Percentiles rank a stretch among this genome's conserved stretches.
These are phyloP conservation scores for Cephaloascus albidus DNA, from an alignment of 805 yeast species.

Conservation along the genomic window DNA sequence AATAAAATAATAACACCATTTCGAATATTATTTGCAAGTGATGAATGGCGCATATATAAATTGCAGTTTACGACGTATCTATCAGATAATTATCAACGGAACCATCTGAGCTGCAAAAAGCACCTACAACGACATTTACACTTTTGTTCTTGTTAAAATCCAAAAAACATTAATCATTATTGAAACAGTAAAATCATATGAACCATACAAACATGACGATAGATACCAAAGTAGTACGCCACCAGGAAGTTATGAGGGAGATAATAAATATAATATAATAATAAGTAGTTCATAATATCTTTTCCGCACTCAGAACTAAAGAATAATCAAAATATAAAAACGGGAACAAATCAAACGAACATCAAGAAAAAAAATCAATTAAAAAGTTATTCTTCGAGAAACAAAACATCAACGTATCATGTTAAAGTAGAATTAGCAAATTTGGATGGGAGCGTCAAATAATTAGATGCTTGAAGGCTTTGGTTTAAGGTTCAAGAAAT, in stretches of 20 bases:
- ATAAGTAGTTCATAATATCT: neutral
- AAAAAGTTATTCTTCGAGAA: too few species aligned
- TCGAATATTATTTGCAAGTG: too few species aligned
- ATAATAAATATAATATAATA: too few species aligned
- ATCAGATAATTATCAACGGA: too few species aligned
- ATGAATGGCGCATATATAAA: too few species aligned
- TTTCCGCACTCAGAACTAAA: neutral
- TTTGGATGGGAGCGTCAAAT: neutral
- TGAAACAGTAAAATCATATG: neutral
- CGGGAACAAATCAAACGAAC: neutral
- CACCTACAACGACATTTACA: too few species aligned
- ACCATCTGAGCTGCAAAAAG: too few species aligned
- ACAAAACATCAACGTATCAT: too few species aligned
- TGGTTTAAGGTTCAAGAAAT: conserved; percentile 66
- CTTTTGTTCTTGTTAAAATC: neutral
- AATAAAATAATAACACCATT: too few species aligned
- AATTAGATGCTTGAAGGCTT: conserved; percentile 5
- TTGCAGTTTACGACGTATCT: too few species aligned
- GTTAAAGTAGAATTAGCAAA: too few species aligned
- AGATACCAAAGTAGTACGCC: neutral
- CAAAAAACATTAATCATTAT: neutral
- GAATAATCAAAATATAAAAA: too few species aligned
- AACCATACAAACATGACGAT: neutral
- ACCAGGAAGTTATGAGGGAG: neutral
- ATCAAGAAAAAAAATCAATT: neutral